Evolutionary conservation across 495 filamentous ascomycete species (phyloP).

Genomic region (Chaetomium cochliodes): DNA sequence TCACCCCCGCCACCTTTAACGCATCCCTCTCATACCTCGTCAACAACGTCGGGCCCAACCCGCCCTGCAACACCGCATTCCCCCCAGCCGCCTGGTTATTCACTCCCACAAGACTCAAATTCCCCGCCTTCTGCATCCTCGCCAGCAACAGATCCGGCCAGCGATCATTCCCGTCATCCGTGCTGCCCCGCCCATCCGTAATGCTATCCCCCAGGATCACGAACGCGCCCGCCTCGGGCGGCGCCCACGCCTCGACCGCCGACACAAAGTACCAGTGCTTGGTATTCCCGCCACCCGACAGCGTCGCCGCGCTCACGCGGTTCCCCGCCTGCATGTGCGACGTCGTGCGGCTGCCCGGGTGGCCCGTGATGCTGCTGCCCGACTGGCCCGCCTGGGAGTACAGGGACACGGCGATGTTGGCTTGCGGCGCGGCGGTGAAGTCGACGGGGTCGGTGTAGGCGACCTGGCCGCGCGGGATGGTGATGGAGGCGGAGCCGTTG

Average conservation of each 20-base stretch:
- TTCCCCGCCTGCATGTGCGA: slow-evolving; percentile 59
- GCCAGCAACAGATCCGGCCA: slow-evolving; percentile 67
- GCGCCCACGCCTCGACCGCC: slow-evolving; percentile 58
- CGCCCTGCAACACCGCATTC: slow-evolving; percentile 63
- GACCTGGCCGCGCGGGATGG: slow-evolving; percentile 57
- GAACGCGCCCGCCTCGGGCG: slow-evolving; percentile 46
- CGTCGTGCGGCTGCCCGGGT: slow-evolving; percentile 67
- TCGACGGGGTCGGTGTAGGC: slow-evolving; percentile 64
- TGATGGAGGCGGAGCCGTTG: slow-evolving; percentile 48
- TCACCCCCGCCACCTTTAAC: slow-evolving; percentile 50
- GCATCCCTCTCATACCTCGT: slow-evolving; percentile 64
- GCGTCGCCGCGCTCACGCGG: slow-evolving; percentile 45
- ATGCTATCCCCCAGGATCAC: slow-evolving; percentile 72
- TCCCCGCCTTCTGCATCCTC: slow-evolving; percentile 44
- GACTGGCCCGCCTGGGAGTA: slow-evolving; percentile 59
- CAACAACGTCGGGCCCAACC: slow-evolving; percentile 62
- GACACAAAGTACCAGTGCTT: slow-evolving; percentile 62
- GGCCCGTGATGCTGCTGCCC: slow-evolving; percentile 58
- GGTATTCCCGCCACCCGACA: slow-evolving; percentile 46
- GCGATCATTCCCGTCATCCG: slow-evolving; percentile 62
- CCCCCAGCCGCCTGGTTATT: slow-evolving; percentile 74
- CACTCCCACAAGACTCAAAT: slow-evolving; percentile 53
- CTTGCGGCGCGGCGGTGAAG: slow-evolving; percentile 48
- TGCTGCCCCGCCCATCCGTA: slow-evolving; percentile 67
- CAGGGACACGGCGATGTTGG: slow-evolving; percentile 57